Conservation (phyloP, 2,329 filamentous ascomycete genomes). For the Colletotrichum orbiculare region DNA sequence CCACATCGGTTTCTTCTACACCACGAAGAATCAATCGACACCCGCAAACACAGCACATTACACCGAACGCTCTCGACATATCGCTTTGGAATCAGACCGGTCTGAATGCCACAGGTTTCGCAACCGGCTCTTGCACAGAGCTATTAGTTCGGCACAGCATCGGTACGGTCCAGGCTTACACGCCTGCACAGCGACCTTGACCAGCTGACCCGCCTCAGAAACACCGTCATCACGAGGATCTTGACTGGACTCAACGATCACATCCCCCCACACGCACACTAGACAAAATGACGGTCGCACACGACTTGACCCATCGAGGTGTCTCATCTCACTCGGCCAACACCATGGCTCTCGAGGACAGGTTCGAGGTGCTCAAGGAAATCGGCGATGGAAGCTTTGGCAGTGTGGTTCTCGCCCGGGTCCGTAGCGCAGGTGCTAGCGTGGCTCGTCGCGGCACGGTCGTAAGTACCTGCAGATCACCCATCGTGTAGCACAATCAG, state of each 20-base stretch:
- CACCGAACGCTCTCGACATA: not conserved
- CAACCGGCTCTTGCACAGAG: constrained; percentile 52
- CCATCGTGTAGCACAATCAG: constrained; percentile 9
- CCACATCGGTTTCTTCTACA: constrained; percentile 8
- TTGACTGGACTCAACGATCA: constrained; percentile 38
- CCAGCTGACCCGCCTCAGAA: constrained; percentile 36
- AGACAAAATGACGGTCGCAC: constrained; percentile 78
- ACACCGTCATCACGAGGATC: constrained; percentile 34
- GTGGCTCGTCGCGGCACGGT: constrained; percentile 91
- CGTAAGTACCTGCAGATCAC: constrained; percentile 66
- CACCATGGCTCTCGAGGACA: constrained; percentile 81
- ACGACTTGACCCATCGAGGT: constrained; percentile 78
- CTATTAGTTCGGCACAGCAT: constrained; percentile 41
- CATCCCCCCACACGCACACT: constrained; percentile 8
- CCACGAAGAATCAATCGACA: not conserved
- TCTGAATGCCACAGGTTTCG: constrained; percentile 51
- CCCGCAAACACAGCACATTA: constrained; percentile 2
- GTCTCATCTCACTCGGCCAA: constrained; percentile 65
- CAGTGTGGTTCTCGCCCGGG: constrained; percentile 91
- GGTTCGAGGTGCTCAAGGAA: constrained; percentile 97
- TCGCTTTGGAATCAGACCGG: constrained; percentile 18
- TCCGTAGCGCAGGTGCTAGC: constrained; percentile 88
- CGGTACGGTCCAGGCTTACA: constrained; percentile 40
- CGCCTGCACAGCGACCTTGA: constrained; percentile 38
- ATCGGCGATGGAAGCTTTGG: constrained; percentile 99